Base-by-base conservation (phyloP, 2,329 filamentous ascomycete species). In the Chrysoporthe austroafricana region DNA sequence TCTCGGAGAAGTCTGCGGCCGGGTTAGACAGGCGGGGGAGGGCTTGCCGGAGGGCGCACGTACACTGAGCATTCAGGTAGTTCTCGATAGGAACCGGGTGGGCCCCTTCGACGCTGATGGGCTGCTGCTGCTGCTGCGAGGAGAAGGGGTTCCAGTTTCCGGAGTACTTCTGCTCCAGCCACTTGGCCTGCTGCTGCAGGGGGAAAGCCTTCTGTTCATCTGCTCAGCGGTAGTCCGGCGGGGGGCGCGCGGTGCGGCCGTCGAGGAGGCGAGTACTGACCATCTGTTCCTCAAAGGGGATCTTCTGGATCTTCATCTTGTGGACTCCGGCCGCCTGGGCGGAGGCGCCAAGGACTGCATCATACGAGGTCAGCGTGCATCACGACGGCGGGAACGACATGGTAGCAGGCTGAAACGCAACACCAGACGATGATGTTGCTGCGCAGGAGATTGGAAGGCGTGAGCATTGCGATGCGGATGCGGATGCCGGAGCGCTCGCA, bases 41-140 rank as follows among this genome's bases (percentile, higher is more conserved):
- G 69, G 32, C 66, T 60, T 14, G 5, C 2, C 3, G n/a, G 39
- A 42, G 11, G 4, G 26, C 2, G n/a, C 44, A 83, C 92, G 77
- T 90, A 97, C 94, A 99, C 83, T 99, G 96, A 69, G 96, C 96
- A 78, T 99, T 99, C 85, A 98, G 84, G 84, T 97, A 99, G 89
- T 99, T 99, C 82, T 89, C 92, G 75, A 99, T 90, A 68, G 95
- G 92, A 54, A 99, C 91, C 67, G 90, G 88, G 81, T 98, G 95
- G 69, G 87, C 86, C 72, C 65, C 62, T n/a, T 61, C 61, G 8
- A 66, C 63, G 46, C 63, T 61, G 50, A 70, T 42, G 54, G 59
- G 66, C 52, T 66, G 65, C 62, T 70, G 65, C 36, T 43, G 62
- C 42, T 69, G 63, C 48, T 54, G 59, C 46, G 61, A 50, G 52